These are phyloP conservation scores for Blastobotrys apis DNA, from an alignment of 1,139 yeast genomes.

Conservation along the genomic window DNA sequence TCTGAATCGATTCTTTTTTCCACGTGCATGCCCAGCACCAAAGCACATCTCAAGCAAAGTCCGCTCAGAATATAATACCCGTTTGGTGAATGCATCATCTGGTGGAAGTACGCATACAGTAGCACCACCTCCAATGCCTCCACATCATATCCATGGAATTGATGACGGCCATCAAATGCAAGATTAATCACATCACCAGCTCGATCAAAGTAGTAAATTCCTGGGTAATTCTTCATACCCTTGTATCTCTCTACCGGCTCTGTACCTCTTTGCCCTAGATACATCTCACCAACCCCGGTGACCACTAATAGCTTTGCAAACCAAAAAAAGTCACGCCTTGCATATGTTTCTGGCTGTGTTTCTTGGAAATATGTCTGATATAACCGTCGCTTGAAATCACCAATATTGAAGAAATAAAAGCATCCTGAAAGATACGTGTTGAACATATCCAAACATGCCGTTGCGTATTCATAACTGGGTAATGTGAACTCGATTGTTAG, in stretches of 20 bases:
- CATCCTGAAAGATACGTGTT: conserved; percentile 80
- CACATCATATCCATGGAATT: conserved; percentile 20
- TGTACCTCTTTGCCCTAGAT: conserved; percentile 28
- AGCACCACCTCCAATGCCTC: conserved; percentile 70
- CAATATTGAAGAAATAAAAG: conserved; percentile 81
- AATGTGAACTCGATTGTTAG: conserved; percentile 34
- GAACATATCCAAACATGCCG: conserved; percentile 69
- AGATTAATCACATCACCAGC: conserved; percentile 22
- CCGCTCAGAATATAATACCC: conserved; percentile 82
- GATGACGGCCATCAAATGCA: conserved; percentile 22
- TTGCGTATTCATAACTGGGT: conserved; percentile 75
- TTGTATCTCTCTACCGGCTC: conserved; percentile 10
- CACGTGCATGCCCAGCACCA: conserved; percentile 70
- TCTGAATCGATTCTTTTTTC: conserved; percentile 19
- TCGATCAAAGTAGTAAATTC: conserved; percentile 22
- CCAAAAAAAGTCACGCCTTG: conserved; percentile 45
- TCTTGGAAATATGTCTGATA: conserved; percentile 18
- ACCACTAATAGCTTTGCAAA: conserved; percentile 70
- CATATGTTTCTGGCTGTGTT: conserved; percentile 10
- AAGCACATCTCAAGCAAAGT: conserved; percentile 67
- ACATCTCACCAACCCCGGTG: conserved; percentile 84
- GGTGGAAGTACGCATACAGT: conserved; percentile 73
- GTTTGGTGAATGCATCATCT: conserved; percentile 80
- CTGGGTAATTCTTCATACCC: conserved; percentile 20
- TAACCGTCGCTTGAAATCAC: conserved; percentile 32